Conservation (phyloP, 2,329 filamentous ascomycete species). For the Aspergillus novoparasiticus region DNA sequence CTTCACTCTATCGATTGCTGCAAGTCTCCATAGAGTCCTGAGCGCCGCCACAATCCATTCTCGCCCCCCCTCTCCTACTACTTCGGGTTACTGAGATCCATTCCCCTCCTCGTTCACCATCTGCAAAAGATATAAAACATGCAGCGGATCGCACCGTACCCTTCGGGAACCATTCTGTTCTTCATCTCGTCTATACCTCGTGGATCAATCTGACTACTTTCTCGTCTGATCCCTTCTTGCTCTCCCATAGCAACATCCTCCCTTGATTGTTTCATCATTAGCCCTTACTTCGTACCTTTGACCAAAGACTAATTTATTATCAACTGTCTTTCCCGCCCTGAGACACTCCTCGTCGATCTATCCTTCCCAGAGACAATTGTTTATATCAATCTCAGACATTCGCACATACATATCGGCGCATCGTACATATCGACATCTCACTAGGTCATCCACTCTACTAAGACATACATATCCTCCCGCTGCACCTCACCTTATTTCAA, state of each 20-base stretch:
- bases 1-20: constrained; percentile 17
- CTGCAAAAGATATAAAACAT: constrained; percentile 40
- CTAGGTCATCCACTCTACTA: constrained; percentile 17
- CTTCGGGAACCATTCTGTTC: constrained; percentile 24
- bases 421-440: constrained; percentile 13
- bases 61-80: background rate
- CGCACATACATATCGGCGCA: constrained; percentile 11
- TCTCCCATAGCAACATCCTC: constrained; percentile 15
- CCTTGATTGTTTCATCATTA: constrained; percentile 17
- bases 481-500: background rate
- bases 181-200: constrained; percentile 29
- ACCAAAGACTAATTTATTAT: background rate
- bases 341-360: background rate
- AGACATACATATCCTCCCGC: constrained; percentile 20
- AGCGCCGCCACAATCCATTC: constrained; percentile 17
- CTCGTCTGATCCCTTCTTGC: constrained; percentile 8
- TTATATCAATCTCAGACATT: constrained; percentile 10
- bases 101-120: constrained; percentile 24
- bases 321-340: background rate
- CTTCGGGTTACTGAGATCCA: background rate
- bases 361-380: constrained; percentile 1
- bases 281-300: constrained; percentile 1
- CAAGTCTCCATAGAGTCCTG: constrained; percentile 22
- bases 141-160: constrained; percentile 29
- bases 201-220: constrained; percentile 24